Base-by-base conservation (phyloP, 2,329 filamentous ascomycete species). In the Microsporum canis region DNA sequence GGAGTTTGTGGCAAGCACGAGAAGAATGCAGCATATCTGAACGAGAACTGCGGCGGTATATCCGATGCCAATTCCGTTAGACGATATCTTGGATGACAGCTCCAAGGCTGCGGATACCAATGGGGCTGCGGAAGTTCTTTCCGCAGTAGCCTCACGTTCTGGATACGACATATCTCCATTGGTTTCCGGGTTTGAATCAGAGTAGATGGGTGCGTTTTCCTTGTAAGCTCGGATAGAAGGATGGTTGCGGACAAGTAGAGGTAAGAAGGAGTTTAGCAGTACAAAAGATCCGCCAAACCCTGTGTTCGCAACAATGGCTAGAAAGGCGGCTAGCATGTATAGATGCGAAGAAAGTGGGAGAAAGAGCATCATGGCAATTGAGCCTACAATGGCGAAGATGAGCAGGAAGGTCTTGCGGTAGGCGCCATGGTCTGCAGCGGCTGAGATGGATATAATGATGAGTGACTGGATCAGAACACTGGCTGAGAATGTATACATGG, bases 211-310 rank as follows among this genome's bases (percentile, higher is more conserved):
- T 57, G 14, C 33, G 12, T 53, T 10, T n/a, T 47, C 45, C 12
- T 65, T 61, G 27, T 62, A 65, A 49, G 72, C 72, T 61, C 76
- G 72, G 39, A 82, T 72, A 5, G 74, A 75, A 8, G 88, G 87
- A 72, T 97, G 91, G 70, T 95, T 85, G 55, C 92, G 84, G 61
- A 97, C 94, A 7, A 99, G 81, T 6, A 99, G 79, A 0, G 94
- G 94, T 49, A 99, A 78, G 69, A 96, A 99, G 0, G 91, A 96
- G 75, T 99, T 99, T 53, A 99, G 78, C 10, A 99, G 81, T 2
- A 99, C 94, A 72, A 96, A 97, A 0, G 91, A 96, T 14, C 91
- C 91, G 27, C 94, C 94, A 70, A 96, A 95, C 51, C 90, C 92
- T 0, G 90, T 95, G 72, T 97, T 97, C 39, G 91, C 88, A 57